Evolutionary conservation across 2,329 filamentous ascomycete genomes (phyloP).

Genomic region (Davidsoniella neocaledoniae): DNA sequence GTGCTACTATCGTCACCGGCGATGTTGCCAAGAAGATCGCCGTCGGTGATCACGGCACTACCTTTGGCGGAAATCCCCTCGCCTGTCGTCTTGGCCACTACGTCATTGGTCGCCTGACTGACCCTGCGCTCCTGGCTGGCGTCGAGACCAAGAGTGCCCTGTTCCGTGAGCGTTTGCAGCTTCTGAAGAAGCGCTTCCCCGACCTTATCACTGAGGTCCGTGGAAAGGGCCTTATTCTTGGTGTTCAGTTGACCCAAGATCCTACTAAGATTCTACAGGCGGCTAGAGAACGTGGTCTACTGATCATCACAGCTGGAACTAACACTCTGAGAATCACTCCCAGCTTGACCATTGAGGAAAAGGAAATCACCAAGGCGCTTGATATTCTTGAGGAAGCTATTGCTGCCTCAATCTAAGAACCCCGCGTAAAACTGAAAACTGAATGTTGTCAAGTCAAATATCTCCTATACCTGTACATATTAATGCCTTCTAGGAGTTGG

Average conservation of each 20-base stretch:
- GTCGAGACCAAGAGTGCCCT: conserved; percentile 49
- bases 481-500: neutral
- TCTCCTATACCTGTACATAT: conserved; percentile 3
- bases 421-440: too few species aligned
- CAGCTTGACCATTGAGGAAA: conserved; percentile 61
- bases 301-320: conserved; percentile 83
- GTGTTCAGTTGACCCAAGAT: conserved; percentile 64
- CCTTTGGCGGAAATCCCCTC: conserved; percentile 83
- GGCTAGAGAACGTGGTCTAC: conserved; percentile 68
- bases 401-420: conserved; percentile 22
- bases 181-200: conserved; percentile 37
- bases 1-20: conserved; percentile 39
- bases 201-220: conserved; percentile 61
- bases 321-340: conserved; percentile 91
- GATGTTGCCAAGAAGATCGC: conserved; percentile 26
- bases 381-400: conserved; percentile 56
- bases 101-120: conserved; percentile 61
- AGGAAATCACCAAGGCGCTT: conserved; percentile 65
- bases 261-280: conserved; percentile 63
- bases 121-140: conserved; percentile 48
- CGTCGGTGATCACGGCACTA: conserved; percentile 76
- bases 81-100: conserved; percentile 73
- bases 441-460: too few species aligned
- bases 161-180: conserved; percentile 31
- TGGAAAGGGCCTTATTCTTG: conserved; percentile 71